A percentile compares a stretch with the other conserved stretches of the same genome.
Evolutionary conservation across 2,329 filamentous ascomycete species (phyloP).

Genomic region (Colletotrichum sp.): DNA sequence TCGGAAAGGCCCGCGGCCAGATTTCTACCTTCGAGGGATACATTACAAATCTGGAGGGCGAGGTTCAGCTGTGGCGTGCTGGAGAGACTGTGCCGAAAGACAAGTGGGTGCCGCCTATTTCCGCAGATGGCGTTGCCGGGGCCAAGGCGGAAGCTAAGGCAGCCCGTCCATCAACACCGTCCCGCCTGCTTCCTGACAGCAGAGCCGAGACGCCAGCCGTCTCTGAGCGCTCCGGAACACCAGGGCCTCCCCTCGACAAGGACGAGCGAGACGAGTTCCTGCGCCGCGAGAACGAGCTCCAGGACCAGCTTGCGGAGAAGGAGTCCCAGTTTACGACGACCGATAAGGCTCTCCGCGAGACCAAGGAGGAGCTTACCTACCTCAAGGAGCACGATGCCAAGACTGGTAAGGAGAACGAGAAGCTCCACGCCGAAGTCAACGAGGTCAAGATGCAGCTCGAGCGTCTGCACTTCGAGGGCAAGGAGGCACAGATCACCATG

Average conservation of each 20-base stretch:
- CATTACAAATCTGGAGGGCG: constrained; percentile 80
- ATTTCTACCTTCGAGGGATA: constrained; percentile 89
- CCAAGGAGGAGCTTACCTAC: constrained; percentile 83
- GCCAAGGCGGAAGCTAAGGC: constrained; percentile 46
- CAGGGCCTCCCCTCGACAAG: constrained; percentile 87
- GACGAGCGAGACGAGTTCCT: constrained; percentile 97
- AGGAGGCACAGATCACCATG: constrained; percentile 97
- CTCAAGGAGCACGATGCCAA: constrained; percentile 87
- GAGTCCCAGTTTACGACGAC: constrained; percentile 80
- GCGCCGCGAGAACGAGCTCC: constrained; percentile 92
- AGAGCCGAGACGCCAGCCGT: constrained; percentile 67
- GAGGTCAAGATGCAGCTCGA: constrained; percentile 97
- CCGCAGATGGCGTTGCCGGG: constrained; percentile 53
- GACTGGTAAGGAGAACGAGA: constrained; percentile 89
- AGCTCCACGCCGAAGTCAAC: constrained; percentile 83
- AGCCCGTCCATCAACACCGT: constrained; percentile 58
- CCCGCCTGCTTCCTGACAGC: constrained; percentile 58
- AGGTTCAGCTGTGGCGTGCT: constrained; percentile 85
- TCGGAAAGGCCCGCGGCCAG: constrained; percentile 91
- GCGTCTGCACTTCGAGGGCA: constrained; percentile 93
- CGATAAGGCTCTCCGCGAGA: constrained; percentile 81
- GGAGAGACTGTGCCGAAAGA: constrained; percentile 91
- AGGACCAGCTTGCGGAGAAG: constrained; percentile 94
- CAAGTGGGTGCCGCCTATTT: constrained; percentile 76
- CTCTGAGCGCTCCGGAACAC: constrained; percentile 85